A percentile compares a stretch with the other conserved stretches of the same genome.
phyloP scores from a whole-genome alignment of 176 grass and related monocot species.

The Phragmites australis region DNA sequence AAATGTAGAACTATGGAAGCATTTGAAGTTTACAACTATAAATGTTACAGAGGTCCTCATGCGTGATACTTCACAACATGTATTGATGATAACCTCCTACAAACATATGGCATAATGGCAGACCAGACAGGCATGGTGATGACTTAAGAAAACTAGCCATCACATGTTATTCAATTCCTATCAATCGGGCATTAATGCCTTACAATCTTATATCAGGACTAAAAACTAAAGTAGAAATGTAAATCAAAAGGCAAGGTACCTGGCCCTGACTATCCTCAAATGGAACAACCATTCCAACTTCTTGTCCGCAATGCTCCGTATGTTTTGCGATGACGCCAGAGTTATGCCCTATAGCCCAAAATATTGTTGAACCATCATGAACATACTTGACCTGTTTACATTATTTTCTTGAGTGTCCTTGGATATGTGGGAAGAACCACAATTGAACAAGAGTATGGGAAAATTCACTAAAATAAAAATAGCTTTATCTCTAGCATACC shows the following conservation, averaged over 20 bases:
- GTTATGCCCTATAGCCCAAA: slow-evolving; percentile 85
- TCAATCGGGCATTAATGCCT: background rate
- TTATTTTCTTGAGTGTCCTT: slow-evolving; percentile 21
- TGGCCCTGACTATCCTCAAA: slow-evolving; percentile 78
- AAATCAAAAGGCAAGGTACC: slow-evolving; percentile 49
- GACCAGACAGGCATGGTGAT: background rate
- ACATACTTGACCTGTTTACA: slow-evolving; percentile 90
- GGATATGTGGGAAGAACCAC: slow-evolving; percentile 26
- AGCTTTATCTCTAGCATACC: slow-evolving; percentile 47
- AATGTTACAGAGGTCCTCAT: background rate
- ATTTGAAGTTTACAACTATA: background rate
- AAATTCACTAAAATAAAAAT: slow-evolving; percentile 27
- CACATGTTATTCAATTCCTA: slow-evolving; percentile 15
- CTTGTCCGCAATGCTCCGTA: slow-evolving; percentile 67
- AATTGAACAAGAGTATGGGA: slow-evolving; percentile 16
- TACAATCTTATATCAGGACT: background rate
- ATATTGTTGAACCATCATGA: slow-evolving; percentile 81
- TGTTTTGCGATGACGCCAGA: slow-evolving; percentile 82
- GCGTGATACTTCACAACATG: background rate
- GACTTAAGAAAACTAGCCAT: slow-evolving; percentile 8
- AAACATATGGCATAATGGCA: slow-evolving; percentile 16
- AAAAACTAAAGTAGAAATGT: slow-evolving; percentile 35
- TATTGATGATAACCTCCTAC: background rate
- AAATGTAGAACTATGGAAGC: background rate
- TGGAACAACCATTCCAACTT: slow-evolving; percentile 89